Base-by-base conservation (phyloP, 352 stramenopile species). In the Pythium insidiosum region DNA sequence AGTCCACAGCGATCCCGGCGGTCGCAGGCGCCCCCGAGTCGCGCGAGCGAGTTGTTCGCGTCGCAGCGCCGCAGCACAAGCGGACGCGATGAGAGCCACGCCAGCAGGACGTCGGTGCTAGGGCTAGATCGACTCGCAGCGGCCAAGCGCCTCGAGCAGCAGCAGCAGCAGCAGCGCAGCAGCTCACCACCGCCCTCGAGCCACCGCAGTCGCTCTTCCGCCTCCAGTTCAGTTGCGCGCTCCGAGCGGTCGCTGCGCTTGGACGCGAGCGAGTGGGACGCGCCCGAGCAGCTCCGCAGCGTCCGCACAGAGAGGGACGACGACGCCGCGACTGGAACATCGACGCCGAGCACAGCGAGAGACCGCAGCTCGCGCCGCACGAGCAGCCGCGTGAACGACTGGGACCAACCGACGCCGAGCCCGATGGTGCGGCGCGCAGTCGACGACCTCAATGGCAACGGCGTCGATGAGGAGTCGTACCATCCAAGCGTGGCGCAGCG, bases 191-290 rank as follows among this genome's bases (percentile, higher is more conserved):
- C n/a, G n/a, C n/a, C n/a, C n/a, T n/a, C n/a, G n/a, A n/a, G n/a
- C n/a, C n/a, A n/a, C n/a, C n/a, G n/a, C n/a, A n/a, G n/a, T n/a
- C n/a, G n/a, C n/a, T n/a, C n/a, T n/a, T n/a, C n/a, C n/a, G n/a
- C n/a, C n/a, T n/a, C n/a, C n/a, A n/a, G n/a, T n/a, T n/a, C n/a
- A n/a, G n/a, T n/a, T n/a, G 56, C 60, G 28, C 61, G 61, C 5
- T 66, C 57, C 4, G 54, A 83, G 34, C 45, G 55, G 7, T 42
- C 58, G 10, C 29, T 52, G 30, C 53, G 55, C 21, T 58, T 93
- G 2, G 63, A 77, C 36, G 36, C 55, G 31, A 85, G 66, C 52
- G 81, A 93, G 28, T 93, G 81, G 81, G 81, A 90, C 44, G 63
- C 68, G 19, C 75, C 77, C 2, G 81, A 93, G 44, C 68, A 54